These are phyloP conservation scores for Adiantum capillusveneris DNA, from an alignment of 75 land plant species.

Conservation along the genomic window DNA sequence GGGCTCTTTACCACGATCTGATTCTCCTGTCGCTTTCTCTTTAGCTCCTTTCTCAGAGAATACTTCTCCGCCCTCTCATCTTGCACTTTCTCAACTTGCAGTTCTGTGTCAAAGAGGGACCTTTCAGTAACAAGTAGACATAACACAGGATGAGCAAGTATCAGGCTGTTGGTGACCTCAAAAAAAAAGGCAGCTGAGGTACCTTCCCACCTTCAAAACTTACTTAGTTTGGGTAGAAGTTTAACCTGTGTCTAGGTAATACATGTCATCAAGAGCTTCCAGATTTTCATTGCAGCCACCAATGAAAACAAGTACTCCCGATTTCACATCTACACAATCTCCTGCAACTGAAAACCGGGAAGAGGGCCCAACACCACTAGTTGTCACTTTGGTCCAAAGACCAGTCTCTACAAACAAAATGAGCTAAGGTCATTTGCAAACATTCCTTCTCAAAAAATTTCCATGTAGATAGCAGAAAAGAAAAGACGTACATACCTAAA, in stretches of 20 bases:
- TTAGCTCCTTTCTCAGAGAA: constrained; percentile 73
- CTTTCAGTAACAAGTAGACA: too few relatives aligned
- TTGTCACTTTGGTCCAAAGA: constrained; percentile 58
- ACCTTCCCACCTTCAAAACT: too few relatives aligned
- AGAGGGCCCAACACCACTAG: constrained; percentile 66
- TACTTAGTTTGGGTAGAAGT: too few relatives aligned
- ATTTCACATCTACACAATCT: constrained; percentile 61
- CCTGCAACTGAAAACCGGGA: constrained; percentile 91
- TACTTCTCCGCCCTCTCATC: constrained; percentile 52
- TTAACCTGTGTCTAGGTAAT: constrained; percentile 90
- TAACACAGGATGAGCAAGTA: too few relatives aligned
- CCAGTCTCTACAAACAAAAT: constrained; percentile 46
- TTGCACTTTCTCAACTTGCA: constrained; percentile 31
- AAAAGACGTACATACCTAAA: constrained; percentile 45
- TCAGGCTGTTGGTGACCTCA: too few relatives aligned
- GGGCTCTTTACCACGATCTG: constrained; percentile 14
- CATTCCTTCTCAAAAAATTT: too few relatives aligned
- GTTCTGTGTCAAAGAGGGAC: constrained; percentile 32
- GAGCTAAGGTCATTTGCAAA: too few relatives aligned
- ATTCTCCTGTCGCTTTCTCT: constrained; percentile 67
- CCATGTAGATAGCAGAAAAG: too few relatives aligned
- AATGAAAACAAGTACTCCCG: constrained; percentile 54
- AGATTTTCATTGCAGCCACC: constrained; percentile 90
- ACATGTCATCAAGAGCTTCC: constrained; percentile 95
- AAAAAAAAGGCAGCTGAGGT: too few relatives aligned